These are phyloP conservation scores for Mollisia scopiformis DNA, from an alignment of 2,329 filamentous ascomycete genomes.

Conservation along the genomic window DNA sequence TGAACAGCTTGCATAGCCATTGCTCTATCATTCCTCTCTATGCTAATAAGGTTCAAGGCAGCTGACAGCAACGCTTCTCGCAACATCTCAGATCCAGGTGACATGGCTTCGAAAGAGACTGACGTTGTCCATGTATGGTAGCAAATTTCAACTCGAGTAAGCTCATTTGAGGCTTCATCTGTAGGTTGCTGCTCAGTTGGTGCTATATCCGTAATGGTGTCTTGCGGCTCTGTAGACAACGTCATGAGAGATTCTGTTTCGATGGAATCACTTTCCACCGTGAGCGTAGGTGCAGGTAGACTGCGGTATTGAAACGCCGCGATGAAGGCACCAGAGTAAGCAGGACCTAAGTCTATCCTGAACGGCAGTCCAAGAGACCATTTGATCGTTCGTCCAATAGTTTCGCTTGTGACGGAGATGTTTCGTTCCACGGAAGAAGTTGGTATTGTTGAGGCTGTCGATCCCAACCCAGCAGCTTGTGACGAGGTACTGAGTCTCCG, in stretches of 20 bases:
- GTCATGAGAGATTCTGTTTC: background rate
- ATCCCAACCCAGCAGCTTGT: background rate
- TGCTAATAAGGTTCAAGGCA: constrained; percentile 16
- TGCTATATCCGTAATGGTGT: too few species aligned
- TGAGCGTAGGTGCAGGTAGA: background rate
- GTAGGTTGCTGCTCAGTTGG: background rate
- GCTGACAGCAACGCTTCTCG: constrained; percentile 19
- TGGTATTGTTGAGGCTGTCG: background rate
- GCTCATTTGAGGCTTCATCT: background rate
- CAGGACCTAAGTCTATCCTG: constrained; percentile 17
- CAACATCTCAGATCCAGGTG: constrained; percentile 14
- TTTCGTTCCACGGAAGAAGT: constrained; percentile 1
- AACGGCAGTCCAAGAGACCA: constrained; percentile 19
- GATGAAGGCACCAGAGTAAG: constrained; percentile 16
- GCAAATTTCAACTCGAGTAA: constrained; percentile 16
- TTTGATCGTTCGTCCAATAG: background rate
- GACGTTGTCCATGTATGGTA: constrained; percentile 17
- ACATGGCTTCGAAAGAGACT: constrained; percentile 17
- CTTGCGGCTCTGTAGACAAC: background rate
- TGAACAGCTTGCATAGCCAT: constrained; percentile 19
- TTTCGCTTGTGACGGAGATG: constrained; percentile 2
- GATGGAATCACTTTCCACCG: background rate
- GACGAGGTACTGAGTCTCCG: background rate
- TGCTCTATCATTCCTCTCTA: constrained; percentile 11
- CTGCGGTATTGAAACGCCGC: constrained; percentile 18